Evolutionary conservation across 768 basidiomycete genomes (phyloP).

Genomic region (Glaciozyma antarctica): DNA sequence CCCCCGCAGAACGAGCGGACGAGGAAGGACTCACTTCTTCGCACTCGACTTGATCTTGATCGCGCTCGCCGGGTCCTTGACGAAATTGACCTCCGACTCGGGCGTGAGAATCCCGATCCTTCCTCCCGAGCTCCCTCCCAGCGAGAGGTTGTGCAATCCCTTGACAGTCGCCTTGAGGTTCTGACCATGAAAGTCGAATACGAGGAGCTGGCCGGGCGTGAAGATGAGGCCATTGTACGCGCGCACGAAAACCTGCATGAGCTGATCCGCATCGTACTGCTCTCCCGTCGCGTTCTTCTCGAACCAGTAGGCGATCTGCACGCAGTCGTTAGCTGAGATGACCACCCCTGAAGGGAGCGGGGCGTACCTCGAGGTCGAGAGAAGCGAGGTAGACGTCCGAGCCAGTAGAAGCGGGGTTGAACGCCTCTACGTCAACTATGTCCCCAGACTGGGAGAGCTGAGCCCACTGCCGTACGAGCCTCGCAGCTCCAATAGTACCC

Average conservation of each 20-base stretch:
- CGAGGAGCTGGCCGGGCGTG: conserved; percentile 57
- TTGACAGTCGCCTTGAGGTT: conserved; percentile 64
- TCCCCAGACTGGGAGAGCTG: conserved; percentile 72
- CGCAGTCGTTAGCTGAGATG: conserved; percentile 32
- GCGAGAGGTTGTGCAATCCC: conserved; percentile 52
- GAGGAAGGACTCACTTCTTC: conserved; percentile 53
- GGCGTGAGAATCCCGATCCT: conserved; percentile 73
- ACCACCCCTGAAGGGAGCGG: conserved; percentile 43
- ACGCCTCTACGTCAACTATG: conserved; percentile 57
- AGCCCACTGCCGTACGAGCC: conserved; percentile 79
- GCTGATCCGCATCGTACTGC: conserved; percentile 79
- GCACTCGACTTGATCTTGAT: conserved; percentile 88
- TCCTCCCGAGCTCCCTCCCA: conserved; percentile 44
- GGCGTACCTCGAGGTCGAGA: conserved; percentile 60
- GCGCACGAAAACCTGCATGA: conserved; percentile 57
- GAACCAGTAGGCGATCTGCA: conserved; percentile 41
- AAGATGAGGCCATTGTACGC: conserved; percentile 66
- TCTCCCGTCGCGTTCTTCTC: conserved; percentile 44
- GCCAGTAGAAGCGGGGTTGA: conserved; percentile 42
- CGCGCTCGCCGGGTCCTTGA: conserved; percentile 67
- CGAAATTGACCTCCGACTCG: conserved; percentile 79
- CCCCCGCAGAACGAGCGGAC: not conserved
- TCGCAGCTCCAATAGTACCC: conserved; percentile 65
- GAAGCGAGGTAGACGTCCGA: conserved; percentile 57
- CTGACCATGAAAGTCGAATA: conserved; percentile 81